These are phyloP conservation scores for Colletotrichum paranaense DNA, from an alignment of 2,329 filamentous ascomycete genomes.

Conservation along the genomic window DNA sequence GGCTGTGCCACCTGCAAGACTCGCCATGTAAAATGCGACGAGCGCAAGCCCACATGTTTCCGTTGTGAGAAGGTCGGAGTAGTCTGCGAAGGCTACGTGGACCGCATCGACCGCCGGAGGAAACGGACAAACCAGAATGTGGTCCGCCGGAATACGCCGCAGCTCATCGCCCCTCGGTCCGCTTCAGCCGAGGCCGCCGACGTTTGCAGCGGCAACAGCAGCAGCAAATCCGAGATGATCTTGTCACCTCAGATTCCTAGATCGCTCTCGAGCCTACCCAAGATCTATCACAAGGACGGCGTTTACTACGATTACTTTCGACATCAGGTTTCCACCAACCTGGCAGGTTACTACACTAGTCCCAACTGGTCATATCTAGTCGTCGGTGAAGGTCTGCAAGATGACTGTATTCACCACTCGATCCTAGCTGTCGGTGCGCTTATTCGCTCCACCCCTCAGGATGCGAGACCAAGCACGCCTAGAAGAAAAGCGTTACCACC, in stretches of 20 bases:
- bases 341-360: constrained; percentile 19
- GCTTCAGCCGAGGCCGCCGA: neutral
- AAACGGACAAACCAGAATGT: neutral
- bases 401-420: constrained; percentile 24
- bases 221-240: neutral
- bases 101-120: constrained; percentile 2
- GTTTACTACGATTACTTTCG: constrained; percentile 29
- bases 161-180: constrained; percentile 11
- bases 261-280: constrained; percentile 4
- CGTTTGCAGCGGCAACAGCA: neutral
- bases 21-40: constrained; percentile 46
- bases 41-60: constrained; percentile 40
- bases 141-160: constrained; percentile 1
- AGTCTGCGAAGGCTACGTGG: constrained; percentile 30
- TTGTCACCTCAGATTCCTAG: neutral
- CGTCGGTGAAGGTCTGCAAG: constrained; percentile 17
- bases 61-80: constrained; percentile 27
- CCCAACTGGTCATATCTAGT: constrained; percentile 26
- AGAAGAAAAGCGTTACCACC: neutral
- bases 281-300: constrained; percentile 10
- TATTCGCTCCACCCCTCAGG: constrained; percentile 1
- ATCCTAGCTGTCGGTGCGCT: constrained; percentile 26
- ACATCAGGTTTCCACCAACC: constrained; percentile 12
- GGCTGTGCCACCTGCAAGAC: constrained; percentile 38
- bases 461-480: neutral